A percentile compares a stretch with the other conserved stretches of the same genome.
These are phyloP conservation scores for Sonneratia caseolaris DNA, from an alignment of 345 rosid species.

Conservation along the genomic window DNA sequence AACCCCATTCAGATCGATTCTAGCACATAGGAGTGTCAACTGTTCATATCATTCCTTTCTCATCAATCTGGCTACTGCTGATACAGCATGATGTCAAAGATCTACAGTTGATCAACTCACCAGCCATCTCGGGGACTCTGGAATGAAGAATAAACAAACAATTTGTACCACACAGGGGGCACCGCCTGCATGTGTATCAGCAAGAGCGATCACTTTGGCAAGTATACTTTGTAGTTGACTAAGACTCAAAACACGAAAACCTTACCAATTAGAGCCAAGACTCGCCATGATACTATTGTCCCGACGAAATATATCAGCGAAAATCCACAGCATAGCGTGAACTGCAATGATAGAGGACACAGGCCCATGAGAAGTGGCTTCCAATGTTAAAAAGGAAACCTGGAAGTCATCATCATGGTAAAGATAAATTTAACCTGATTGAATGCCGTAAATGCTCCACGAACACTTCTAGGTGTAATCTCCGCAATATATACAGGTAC, in stretches of 20 bases:
- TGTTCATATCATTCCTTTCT: neutral
- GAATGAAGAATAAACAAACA: slow-evolving; percentile 29
- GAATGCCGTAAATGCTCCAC: slow-evolving; percentile 69
- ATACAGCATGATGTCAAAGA: neutral
- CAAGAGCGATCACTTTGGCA: neutral
- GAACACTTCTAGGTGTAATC: slow-evolving; percentile 58
- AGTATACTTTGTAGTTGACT: neutral
- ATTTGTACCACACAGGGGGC: slow-evolving; percentile 26
- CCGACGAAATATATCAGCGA: slow-evolving; percentile 18
- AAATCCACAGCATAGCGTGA: slow-evolving; percentile 17
- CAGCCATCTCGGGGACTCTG: slow-evolving; percentile 50
- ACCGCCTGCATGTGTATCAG: slow-evolving; percentile 16
- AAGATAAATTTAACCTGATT: slow-evolving; percentile 30
- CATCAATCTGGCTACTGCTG: neutral
- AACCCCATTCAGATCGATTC: neutral
- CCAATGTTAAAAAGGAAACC: neutral
- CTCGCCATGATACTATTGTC: slow-evolving; percentile 25
- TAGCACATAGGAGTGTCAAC: neutral
- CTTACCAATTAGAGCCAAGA: slow-evolving; percentile 21
- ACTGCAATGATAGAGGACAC: slow-evolving; percentile 2
- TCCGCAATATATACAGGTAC: slow-evolving; percentile 82
- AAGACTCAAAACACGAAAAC: neutral
- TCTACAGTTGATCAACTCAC: slow-evolving; percentile 12
- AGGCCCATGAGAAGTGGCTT: neutral
- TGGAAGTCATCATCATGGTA: neutral